Base-by-base conservation (phyloP, 2,329 filamentous ascomycete genomes). In the Aspergillus versicolor region DNA sequence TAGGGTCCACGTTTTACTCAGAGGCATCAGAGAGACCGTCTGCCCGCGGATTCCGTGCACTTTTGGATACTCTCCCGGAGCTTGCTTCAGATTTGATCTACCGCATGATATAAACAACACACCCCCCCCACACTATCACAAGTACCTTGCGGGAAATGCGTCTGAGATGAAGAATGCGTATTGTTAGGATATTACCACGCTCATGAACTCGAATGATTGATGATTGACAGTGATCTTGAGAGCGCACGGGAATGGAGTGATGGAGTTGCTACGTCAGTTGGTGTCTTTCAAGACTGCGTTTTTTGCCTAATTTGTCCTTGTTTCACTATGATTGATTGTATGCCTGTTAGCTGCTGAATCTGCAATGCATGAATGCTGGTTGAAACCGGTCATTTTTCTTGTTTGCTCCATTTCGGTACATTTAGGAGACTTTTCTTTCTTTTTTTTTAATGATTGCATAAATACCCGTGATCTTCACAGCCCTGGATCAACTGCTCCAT, bases 31-130 rank as follows among this genome's bases (percentile, higher is more conserved):
- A 64, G 48, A 68, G 70, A 52, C 57, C 62, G n/a, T 63, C 63
- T 4, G 62, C 65, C n/a, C 67, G 61, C 40, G 73, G 70, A 27
- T 66, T 77, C 58, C 68, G 72, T 19, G 67, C 69, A 5, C 61
- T 77, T 49, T 48, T 77, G 50, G 74, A 77, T 54, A 62, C 63
- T 43, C 71, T 70, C 34, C 70, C 73, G 1, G 74, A 77, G 60
- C 62, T 77, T 64, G 74, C 73, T 21, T 75, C 73, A 34, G 74
- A 76, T 64, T 64, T 77, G 61, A 71, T 77, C 27, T 77, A 73
- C 59, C 70, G 73, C 24, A 71, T 75, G 72, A 75, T 75, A 70
- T 75, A 3, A 72, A 58, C 56, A 59, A 56, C 27, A 30, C 50
- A n/a, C 17, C 1, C 19, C 5, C 24, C 15, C 27, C 34, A 15